Evolutionary conservation across 208 protist species (phyloP).

Genomic region (Leptomonas pyrrhocoris): DNA sequence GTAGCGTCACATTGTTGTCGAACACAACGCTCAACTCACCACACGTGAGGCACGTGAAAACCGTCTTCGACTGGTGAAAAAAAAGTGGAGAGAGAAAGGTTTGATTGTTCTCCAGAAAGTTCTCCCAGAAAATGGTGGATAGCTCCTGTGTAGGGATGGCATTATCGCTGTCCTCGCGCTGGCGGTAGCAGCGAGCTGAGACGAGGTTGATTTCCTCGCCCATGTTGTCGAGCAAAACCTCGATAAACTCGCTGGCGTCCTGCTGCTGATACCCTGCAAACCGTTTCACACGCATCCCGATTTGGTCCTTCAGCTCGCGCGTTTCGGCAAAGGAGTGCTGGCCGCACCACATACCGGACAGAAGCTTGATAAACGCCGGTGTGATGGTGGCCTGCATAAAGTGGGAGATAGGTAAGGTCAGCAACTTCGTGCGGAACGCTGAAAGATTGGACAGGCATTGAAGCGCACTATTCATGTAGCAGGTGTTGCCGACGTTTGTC

Average conservation of each 20-base stretch:
- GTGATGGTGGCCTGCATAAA: slow-evolving; percentile 55
- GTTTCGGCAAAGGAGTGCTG: slow-evolving; percentile 47
- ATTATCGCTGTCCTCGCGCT: slow-evolving; percentile 76
- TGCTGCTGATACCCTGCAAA: slow-evolving; percentile 86
- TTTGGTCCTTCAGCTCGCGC: slow-evolving; percentile 53
- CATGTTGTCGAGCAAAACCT: slow-evolving; percentile 88
- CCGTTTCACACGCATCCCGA: slow-evolving; percentile 54
- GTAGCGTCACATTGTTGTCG: slow-evolving; percentile 79
- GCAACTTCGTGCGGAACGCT: slow-evolving; percentile 71
- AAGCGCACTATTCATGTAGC: slow-evolving; percentile 93
- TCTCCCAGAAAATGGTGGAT: slow-evolving; percentile 85
- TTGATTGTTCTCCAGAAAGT: slow-evolving; percentile 82
- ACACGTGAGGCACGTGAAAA: slow-evolving; percentile 72
- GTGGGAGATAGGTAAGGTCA: slow-evolving; percentile 65
- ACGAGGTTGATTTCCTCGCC: slow-evolving; percentile 92
- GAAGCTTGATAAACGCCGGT: slow-evolving; percentile 44
- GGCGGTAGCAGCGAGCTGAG: slow-evolving; percentile 77
- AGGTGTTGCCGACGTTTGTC: slow-evolving; percentile 91
- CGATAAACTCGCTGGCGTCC: slow-evolving; percentile 90
- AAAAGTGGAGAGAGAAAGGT: slow-evolving; percentile 80
- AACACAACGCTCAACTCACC: slow-evolving; percentile 66
- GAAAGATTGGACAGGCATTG: slow-evolving; percentile 88
- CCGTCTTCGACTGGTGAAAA: slow-evolving; percentile 80
- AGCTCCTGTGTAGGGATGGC: slow-evolving; percentile 68
- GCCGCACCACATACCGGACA: slow-evolving; percentile 72